A percentile compares a stretch with the other conserved stretches of the same genome.
Conservation (phyloP, 192 early-diverging fungal species). For the Haplosporangium gracile region DNA sequence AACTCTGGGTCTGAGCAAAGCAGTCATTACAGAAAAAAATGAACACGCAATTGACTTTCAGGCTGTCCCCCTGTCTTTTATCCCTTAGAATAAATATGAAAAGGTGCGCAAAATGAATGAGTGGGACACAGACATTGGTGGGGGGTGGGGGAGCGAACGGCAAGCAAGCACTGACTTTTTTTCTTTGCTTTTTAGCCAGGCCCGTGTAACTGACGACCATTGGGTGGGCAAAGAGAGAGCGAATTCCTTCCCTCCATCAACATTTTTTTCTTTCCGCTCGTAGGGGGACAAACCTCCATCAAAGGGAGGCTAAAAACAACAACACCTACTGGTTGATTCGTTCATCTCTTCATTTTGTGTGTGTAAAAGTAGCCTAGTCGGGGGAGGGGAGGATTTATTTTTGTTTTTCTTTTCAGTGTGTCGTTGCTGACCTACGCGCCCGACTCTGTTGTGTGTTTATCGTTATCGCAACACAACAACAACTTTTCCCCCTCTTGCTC, state of each 20-base stretch:
- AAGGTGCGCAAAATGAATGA: background rate
- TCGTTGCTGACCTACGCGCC: background rate
- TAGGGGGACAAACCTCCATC: background rate
- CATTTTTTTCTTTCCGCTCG: too few relatives aligned
- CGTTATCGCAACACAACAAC: background rate
- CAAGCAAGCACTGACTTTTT: background rate
- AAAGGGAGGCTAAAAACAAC: background rate
- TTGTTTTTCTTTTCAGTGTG: background rate
- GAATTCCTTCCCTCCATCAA: background rate
- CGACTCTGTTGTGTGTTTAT: background rate
- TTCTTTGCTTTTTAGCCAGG: background rate
- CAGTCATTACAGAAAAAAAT: background rate
- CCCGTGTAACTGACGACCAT: background rate
- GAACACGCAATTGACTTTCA: conserved; percentile 2
- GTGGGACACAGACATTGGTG: background rate
- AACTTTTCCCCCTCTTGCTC: background rate
- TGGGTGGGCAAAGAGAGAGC: background rate
- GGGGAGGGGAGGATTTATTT: background rate
- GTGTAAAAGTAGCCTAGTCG: background rate
- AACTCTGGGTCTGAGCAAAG: too few relatives aligned
- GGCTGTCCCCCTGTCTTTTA: background rate
- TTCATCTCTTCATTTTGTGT: background rate
- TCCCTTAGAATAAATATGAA: background rate
- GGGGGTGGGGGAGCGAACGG: background rate
- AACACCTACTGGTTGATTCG: background rate